A percentile compares a stretch with the other conserved stretches of the same genome.
Evolutionary conservation across 495 filamentous ascomycete species (phyloP).

Genomic region (Pyrenula aspistea): DNA sequence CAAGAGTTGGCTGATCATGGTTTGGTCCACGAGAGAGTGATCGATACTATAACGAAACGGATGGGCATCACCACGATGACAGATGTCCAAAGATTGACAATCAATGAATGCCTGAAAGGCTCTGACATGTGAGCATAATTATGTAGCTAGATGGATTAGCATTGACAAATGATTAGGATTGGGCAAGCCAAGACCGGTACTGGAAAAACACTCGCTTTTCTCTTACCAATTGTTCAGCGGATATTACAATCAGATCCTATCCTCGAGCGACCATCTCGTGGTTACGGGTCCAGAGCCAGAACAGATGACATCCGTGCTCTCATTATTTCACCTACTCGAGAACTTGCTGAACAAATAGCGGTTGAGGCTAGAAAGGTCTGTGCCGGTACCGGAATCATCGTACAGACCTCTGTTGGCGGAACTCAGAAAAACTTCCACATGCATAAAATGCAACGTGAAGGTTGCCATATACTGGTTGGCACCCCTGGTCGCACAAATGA

Average conservation of each 20-base stretch:
- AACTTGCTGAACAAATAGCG: constrained; percentile 91
- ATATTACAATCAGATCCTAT: constrained; percentile 48
- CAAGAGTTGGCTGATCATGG: constrained; percentile 48
- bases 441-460: constrained; percentile 47
- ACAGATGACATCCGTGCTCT: constrained; percentile 71
- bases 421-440: constrained; percentile 59
- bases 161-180: constrained; percentile 45
- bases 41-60: constrained; percentile 54
- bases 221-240: constrained; percentile 63
- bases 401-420: constrained; percentile 85
- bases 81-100: constrained; percentile 76
- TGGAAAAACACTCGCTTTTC: constrained; percentile 77
- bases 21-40: constrained; percentile 50
- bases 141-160: constrained; percentile 6
- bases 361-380: constrained; percentile 67
- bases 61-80: constrained; percentile 85
- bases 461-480: constrained; percentile 82
- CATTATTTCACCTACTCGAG: constrained; percentile 87
- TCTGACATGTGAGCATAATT: constrained; percentile 61
- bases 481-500: constrained; percentile 87
- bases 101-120: constrained; percentile 64
- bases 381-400: constrained; percentile 50
- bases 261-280: constrained; percentile 22
- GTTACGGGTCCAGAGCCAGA: constrained; percentile 5
- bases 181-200: constrained; percentile 84